Conservation (phyloP, 2,329 filamentous ascomycete genomes). For the Colletotrichum tropicale region DNA sequence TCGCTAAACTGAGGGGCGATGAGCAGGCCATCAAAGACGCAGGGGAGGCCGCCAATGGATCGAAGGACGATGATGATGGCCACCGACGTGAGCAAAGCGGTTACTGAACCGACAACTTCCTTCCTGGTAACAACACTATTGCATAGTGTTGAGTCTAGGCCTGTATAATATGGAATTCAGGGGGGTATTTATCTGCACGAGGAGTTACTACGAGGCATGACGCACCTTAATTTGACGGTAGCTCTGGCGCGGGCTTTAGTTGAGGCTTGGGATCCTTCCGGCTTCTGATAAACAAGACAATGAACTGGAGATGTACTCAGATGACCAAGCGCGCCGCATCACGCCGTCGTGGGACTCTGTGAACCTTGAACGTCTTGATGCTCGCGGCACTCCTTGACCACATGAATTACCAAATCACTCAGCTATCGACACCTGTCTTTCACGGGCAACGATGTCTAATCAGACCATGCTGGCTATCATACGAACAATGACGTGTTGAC, state of each 20-base stretch:
- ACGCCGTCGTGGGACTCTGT: background rate
- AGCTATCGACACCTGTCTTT: background rate
- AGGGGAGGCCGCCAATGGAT: slow-evolving; percentile 52
- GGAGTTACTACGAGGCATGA: background rate
- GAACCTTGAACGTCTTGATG: background rate
- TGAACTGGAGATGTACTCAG: background rate
- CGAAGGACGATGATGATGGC: slow-evolving; percentile 36
- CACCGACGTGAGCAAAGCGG: slow-evolving; percentile 57
- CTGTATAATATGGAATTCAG: background rate
- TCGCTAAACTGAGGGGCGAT: slow-evolving; percentile 92
- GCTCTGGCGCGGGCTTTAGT: background rate
- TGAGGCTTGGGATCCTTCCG: background rate
- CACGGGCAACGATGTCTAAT: background rate
- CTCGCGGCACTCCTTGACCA: background rate
- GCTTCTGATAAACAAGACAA: background rate
- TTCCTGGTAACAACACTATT: background rate
- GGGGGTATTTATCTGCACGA: background rate
- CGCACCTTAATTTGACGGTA: background rate
- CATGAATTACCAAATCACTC: background rate
- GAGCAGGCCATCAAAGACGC: slow-evolving; percentile 73
- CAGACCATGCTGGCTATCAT: background rate
- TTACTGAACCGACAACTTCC: slow-evolving; percentile 38
- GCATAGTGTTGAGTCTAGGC: background rate
- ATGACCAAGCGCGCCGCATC: background rate
- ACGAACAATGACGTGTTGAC: background rate